phyloP scores from a whole-genome alignment of 495 filamentous ascomycete species.

The Aspergillus hancockii region DNA sequence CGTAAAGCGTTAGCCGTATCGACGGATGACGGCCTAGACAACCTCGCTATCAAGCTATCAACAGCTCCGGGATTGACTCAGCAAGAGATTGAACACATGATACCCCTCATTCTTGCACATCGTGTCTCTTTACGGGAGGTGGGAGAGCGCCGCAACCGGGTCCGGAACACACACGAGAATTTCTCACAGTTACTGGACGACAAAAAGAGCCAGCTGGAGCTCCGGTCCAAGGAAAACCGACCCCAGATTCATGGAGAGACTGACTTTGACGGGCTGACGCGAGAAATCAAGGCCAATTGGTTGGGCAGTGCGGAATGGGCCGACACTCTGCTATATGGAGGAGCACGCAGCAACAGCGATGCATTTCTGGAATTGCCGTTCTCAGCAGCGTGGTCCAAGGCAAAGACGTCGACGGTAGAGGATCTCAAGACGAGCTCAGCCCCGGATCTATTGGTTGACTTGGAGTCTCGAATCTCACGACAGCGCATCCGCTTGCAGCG shows the following conservation, averaged over 20 bases:
- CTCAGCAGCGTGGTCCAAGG: conserved; percentile 63
- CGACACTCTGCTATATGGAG: conserved; percentile 65
- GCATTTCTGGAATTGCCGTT: conserved; percentile 65
- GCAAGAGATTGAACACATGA: conserved; percentile 59
- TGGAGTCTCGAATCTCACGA: conserved; percentile 59
- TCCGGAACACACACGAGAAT: conserved; percentile 54
- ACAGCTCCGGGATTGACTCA: conserved; percentile 59
- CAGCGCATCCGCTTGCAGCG: conserved; percentile 65
- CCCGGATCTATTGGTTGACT: conserved; percentile 53
- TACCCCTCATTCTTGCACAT: conserved; percentile 72
- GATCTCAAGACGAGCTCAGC: conserved; percentile 45
- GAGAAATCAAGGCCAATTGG: conserved; percentile 69
- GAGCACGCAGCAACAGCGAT: conserved; percentile 57
- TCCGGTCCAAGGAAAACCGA: conserved; percentile 26
- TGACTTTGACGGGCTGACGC: conserved; percentile 38
- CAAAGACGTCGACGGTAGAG: conserved; percentile 53
- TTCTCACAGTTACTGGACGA: conserved; percentile 60
- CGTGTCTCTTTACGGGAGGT: conserved; percentile 58
- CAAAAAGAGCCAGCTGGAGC: conserved; percentile 49
- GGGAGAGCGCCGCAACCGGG: conserved; percentile 39
- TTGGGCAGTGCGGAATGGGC: conserved; percentile 70
- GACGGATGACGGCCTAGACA: conserved; percentile 30
- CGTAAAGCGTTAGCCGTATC: conserved; percentile 62
- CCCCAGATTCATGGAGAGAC: conserved; percentile 33
- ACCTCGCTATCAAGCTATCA: conserved; percentile 59